Evolutionary conservation across 345 rosid genomes (phyloP).

Genomic region (Rhodamnia rubescens): DNA sequence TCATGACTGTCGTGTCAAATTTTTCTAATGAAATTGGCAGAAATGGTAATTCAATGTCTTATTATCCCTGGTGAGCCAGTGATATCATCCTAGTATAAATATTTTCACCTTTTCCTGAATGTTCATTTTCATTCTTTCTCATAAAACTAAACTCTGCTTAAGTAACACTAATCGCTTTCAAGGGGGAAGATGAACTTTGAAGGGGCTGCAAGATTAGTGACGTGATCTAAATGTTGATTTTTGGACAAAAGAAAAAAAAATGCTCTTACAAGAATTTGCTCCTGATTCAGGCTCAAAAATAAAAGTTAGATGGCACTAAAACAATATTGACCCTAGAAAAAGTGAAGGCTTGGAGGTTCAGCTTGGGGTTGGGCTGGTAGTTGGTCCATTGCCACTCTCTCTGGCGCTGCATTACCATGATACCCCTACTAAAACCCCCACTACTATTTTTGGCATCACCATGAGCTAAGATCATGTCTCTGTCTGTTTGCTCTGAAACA

Average conservation of each 20-base stretch:
- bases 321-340: not conserved
- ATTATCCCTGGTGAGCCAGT: not conserved
- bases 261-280: not conserved
- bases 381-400: not conserved
- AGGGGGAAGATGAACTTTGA: not conserved
- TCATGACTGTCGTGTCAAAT: not conserved
- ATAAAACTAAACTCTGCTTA: not conserved
- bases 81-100: not conserved
- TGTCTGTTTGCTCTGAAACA: not conserved
- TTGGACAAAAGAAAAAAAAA: not conserved
- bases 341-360: not conserved
- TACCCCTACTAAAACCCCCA: not conserved
- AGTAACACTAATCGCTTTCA: not conserved
- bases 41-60: not conserved
- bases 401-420: not conserved
- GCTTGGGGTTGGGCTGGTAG: not conserved
- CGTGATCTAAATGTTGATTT: not conserved
- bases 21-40: not conserved
- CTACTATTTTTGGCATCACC: not conserved
- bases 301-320: not conserved
- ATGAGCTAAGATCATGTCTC: not conserved
- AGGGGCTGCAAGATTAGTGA: not conserved
- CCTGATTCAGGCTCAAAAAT: not conserved
- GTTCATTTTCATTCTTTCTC: not conserved
- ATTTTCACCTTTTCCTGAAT: not conserved